Evolutionary conservation across 768 basidiomycete species (phyloP), one percentile per base, ranked within the genome.

Genomic region (Cubamyces lactineus): DNA sequence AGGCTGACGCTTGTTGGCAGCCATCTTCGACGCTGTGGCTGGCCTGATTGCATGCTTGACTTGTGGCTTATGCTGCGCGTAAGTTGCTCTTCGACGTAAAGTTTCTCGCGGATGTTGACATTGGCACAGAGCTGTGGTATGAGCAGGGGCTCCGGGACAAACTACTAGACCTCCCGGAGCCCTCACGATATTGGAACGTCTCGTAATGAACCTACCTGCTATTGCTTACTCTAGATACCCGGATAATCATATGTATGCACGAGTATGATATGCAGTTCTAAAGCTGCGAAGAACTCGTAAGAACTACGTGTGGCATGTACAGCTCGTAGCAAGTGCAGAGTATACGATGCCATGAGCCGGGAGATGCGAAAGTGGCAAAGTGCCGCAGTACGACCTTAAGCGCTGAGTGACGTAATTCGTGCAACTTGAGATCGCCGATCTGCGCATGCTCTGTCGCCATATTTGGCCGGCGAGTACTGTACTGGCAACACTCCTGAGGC

Each of bases 61-160:
- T 5, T 62, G 61, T 23, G 61, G 61, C 16, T n/a, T 62, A 21
- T 62, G 61, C 47, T 62, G 61, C 46, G 59, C 51, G 51, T 61
- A 28, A 40, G 59, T 49, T 19, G 19, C n/a, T 12, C 11, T 11
- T 38, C 21, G 7, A 26, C 40, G 1, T 38, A 7, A 5, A 15
- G 13, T 2, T 16, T 0, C 7, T 17, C 38, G n/a, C 12, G 24
- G 5, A 49, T 15, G 53, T 17, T 49, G 30, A 7, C 43, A 15
- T 24, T 7, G 15, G 5, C 43, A 6, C 39, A 48, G 51, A 16
- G 52, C 52, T 52, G 61, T 50, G 16, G 38, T 62, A 62, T 62
- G 41, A 51, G 21, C 48, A 28, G 43, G 60, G 53, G 54, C 53
- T 62, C 48, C 61, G 61, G 49, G 61, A 62, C 38, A 42, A 45